These are phyloP conservation scores for Cladosporium sp. DNA, from an alignment of 2,329 filamentous ascomycete genomes.

Conservation along the genomic window DNA sequence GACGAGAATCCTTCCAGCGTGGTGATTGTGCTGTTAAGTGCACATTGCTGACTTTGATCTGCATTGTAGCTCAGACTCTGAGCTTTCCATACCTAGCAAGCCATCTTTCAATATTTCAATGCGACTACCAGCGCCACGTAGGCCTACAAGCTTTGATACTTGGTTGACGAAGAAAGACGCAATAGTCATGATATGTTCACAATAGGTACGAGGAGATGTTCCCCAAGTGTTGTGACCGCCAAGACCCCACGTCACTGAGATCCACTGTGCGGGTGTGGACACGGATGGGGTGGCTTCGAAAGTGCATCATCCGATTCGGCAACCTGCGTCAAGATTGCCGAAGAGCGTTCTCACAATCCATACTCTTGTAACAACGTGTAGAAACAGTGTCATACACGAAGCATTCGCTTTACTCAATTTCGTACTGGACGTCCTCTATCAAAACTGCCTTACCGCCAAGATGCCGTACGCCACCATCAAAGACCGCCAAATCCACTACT, in stretches of 20 bases:
- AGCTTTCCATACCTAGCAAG: not conserved
- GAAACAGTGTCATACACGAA: not conserved
- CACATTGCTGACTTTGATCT: not conserved
- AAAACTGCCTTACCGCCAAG: not conserved
- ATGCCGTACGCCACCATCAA: constrained; percentile 34
- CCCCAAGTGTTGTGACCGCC: not conserved
- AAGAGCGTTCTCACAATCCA: not conserved
- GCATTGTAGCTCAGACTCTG: not conserved
- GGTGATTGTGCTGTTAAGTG: not conserved
- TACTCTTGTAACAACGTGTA: not conserved
- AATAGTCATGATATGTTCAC: not conserved
- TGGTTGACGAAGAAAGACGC: not conserved
- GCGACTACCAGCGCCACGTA: not conserved
- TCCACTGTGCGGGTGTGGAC: constrained; percentile 7
- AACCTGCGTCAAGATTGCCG: not conserved
- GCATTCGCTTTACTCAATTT: not conserved
- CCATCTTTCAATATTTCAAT: not conserved
- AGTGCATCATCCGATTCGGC: constrained; percentile 1
- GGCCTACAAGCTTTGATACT: not conserved
- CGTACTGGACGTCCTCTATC: not conserved
- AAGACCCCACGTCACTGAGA: constrained; percentile 9
- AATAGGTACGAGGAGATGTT: not conserved
- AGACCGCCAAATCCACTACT: constrained; percentile 29
- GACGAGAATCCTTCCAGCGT: not conserved
- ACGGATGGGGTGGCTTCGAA: not conserved